Base-by-base conservation (phyloP, 257 asterid genomes). In the Solanum habrochaites region DNA sequence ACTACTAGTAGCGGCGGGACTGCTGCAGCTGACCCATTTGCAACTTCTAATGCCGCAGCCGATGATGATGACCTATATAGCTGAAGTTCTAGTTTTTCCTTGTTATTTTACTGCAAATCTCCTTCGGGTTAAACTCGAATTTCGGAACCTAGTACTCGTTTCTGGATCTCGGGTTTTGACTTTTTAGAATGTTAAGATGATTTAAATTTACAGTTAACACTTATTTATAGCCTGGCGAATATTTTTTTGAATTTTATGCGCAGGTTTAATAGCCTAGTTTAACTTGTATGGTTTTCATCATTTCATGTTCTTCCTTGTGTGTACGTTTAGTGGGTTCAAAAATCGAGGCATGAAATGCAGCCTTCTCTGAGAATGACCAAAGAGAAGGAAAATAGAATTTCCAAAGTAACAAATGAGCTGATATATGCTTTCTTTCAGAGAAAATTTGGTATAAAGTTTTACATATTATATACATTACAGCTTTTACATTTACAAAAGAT, bases 51-150 rank as follows among this genome's bases (percentile, higher is more conserved):
- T 45, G 91, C 89, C 86, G 94, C 86, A 52, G 93, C 90, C 35
- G 96, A 93, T 81, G 96, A 93, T 9, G 96, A 93, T 40, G 95
- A 93, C 85, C 60, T 93, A 85, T 93, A 93, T 85, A 91, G 86
- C 78, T 93, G 88, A 85, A 82, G 27, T 73, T 49, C 27, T 60
- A 27, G 39, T 4, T 40, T 35, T 35, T 27, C 40, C 37, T 42
- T 45, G 25, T 45, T 86, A 85, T 8, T 83, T 52, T 40, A 39
- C 69, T 69, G 82, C 83, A 43, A 73, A 9, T 73, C 49, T 23
- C 43, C 82, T 86, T 62, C 39, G 29, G 85, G 18, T 29, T 49
- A 29, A 49, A 29, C 43, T 10, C 43, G n/a, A 43, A 29, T 80
- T 31, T 47, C 21, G 6, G 43, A 40, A 80, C 56, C 67, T 20